A percentile compares a stretch with the other conserved stretches of the same genome.
These are phyloP conservation scores for Leucaena leucocephala DNA, from an alignment of 306 rosid species.

Conservation along the genomic window DNA sequence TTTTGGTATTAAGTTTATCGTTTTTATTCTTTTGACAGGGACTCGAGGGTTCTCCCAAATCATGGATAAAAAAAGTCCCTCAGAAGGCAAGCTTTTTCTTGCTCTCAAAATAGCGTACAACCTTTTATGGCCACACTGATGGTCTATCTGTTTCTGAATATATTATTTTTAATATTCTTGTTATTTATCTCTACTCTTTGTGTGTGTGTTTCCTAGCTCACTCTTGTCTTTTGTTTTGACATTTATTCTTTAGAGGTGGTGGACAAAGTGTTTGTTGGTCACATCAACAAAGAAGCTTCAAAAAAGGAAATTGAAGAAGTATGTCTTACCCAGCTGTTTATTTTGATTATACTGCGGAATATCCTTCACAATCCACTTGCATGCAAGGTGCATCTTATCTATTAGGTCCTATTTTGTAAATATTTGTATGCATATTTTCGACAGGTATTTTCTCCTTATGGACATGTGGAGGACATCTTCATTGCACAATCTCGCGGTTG, in stretches of 20 bases:
- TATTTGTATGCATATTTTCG: conserved; percentile 40
- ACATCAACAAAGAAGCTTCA: conserved; percentile 61
- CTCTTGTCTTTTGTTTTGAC: conserved; percentile 36
- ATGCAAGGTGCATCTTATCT: conserved; percentile 30
- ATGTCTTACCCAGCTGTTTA: conserved; percentile 34
- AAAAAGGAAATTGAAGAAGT: conserved; percentile 80
- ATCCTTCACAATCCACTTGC: conserved; percentile 12
- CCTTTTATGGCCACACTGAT: conserved; percentile 5
- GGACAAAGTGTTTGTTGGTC: conserved; percentile 72
- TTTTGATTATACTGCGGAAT: conserved; percentile 38
- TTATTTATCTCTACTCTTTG: conserved; percentile 2
- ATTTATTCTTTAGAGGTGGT: conserved; percentile 48
- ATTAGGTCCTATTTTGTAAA: conserved; percentile 26
- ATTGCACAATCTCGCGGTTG: conserved; percentile 64
- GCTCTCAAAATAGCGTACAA: not conserved
- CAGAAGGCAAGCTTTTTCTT: conserved; percentile 4
- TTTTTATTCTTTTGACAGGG: conserved; percentile 1
- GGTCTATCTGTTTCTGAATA: conserved; percentile 21
- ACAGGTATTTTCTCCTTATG: conserved; percentile 88
- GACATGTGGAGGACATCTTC: conserved; percentile 71
- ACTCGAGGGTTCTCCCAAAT: conserved; percentile 11
- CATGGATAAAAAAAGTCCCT: not conserved
- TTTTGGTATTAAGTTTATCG: not conserved
- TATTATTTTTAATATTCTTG: conserved; percentile 7
- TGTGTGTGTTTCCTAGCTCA: not conserved